Base-by-base conservation (phyloP, 2,329 filamentous ascomycete species). In the Huntiella moniliformis region DNA sequence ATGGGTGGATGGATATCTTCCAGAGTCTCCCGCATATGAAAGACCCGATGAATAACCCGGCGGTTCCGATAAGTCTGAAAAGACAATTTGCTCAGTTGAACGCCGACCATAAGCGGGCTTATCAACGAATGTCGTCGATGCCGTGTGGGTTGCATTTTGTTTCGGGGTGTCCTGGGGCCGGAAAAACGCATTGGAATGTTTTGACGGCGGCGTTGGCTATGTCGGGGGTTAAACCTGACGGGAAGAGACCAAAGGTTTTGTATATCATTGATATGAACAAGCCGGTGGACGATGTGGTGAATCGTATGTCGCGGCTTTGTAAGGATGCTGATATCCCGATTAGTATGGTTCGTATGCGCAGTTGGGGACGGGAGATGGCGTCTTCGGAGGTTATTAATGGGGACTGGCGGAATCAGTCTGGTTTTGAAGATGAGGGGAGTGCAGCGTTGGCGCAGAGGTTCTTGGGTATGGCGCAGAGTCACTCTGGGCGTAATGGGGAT, bases 261-360 rank as follows among this genome's bases (percentile, higher is more conserved):
- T 68, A 67, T 42, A 53, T 69, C 0, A 56, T 68, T 1, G 66
- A 69, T 44, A 63, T 69, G 45, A 69, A 69, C 52, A 61, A 65
- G 38, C 63, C 67, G 0, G 59, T 66, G 0, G 64, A 68, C 34
- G 65, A 68, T 39, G 62, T 63, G 0, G 65, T 64, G 0, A 58
- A 61, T 44, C 60, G 65, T 4, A 64, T 67, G n/a, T 55, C 57
- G 12, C 53, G 51, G 2, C 54, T 67, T 1, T 61, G 61, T 46
- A 56, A 57, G 12, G 55, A 55, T 1, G 58, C 60, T 0, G 60
- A 62, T 0, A 49, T 67, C 1, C 51, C 55, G 1, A 55, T 61
- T 22, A 54, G 53, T 1, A 57, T 65, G 4, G 56, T 66, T 5
- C 55, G 63, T 3, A 62, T 67, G 59, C 57, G 63, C 37, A 59